Conservation (phyloP, 345 rosid genomes). For the Syzygium oleosum region DNA sequence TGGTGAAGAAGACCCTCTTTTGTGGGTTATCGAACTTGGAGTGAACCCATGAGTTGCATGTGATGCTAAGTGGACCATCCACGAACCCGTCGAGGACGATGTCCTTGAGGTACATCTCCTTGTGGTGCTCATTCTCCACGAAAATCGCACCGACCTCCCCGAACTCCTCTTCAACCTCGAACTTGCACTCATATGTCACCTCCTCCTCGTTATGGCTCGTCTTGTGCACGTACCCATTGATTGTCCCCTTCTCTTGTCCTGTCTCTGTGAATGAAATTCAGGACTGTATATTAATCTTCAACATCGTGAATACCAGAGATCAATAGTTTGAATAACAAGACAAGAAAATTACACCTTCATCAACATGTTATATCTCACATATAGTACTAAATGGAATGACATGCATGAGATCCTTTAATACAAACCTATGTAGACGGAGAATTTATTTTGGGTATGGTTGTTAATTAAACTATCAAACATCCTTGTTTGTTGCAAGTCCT, state of each 20-base stretch:
- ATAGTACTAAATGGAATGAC: no score
- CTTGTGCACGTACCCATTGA: slow-evolving; percentile 34
- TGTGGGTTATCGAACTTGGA: slow-evolving; percentile 36
- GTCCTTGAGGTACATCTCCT: slow-evolving; percentile 47
- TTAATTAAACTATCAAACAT: not conserved
- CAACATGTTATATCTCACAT: no score
- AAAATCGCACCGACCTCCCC: slow-evolving; percentile 56
- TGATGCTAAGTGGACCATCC: slow-evolving; percentile 18
- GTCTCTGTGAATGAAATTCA: slow-evolving; percentile 17
- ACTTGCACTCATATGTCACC: slow-evolving; percentile 44
- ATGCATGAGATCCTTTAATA: not conserved
- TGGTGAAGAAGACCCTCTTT: slow-evolving; percentile 57
- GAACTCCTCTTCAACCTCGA: slow-evolving; percentile 37
- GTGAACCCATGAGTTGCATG: slow-evolving; percentile 56
- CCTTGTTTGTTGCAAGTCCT: not conserved
- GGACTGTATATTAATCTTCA: not conserved
- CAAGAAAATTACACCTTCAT: not conserved
- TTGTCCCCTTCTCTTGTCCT: slow-evolving; percentile 29
- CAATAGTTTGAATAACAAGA: not conserved
- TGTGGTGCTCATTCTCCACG: slow-evolving; percentile 64
- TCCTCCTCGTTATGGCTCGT: slow-evolving; percentile 9
- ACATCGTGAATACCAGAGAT: not conserved
- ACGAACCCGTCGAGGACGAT: slow-evolving; percentile 36
- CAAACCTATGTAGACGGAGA: not conserved
- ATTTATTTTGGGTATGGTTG: not conserved